Base-by-base conservation (phyloP, 257 asterid genomes). In the Asclepias syriaca region DNA sequence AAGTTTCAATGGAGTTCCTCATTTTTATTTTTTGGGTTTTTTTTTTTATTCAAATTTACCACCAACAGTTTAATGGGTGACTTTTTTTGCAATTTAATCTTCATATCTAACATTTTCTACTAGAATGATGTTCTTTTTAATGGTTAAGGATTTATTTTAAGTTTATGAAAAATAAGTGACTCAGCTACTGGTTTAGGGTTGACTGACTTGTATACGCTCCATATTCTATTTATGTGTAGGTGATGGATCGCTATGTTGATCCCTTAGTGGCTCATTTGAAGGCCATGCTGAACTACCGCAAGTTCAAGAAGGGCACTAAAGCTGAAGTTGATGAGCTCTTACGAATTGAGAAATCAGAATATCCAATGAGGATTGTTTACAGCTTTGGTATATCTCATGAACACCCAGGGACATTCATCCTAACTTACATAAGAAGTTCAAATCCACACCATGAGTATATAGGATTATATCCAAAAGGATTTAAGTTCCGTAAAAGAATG, bases 171-270 rank as follows among this genome's bases (percentile, higher is more conserved):
- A 43, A 43, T 43, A 43, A 43, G 48, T 43, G 48, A 43, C 48
- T 43, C 37, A 65, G 50, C 51, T 53, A 27, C 1, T 51, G 14
- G 13, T 68, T 3, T 43, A 69, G 22, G 22, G 16, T 7, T 68
- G 24, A 13, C 27, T 63, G 39, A 63, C 68, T 63, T 63, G 27
- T 34, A 5, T n/a, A 50, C 45, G 55, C n/a, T 60, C 32, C 63
- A 50, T 78, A 24, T 60, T 74, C 8, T 63, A 72, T 29, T 60
- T 74, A 18, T 69, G 70, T 72, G 8, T 80, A 95, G 99, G 96
- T 95, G 56, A 92, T 88, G 96, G 99, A 95, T 85, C 97, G 98
- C 14, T 92, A 95, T 75, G 98, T 95, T 83, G 99, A 92, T 85
- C 99, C 99, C 21, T 82, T 95, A 79, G 96, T 92, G 56, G 81